A percentile compares a stretch with the other conserved stretches of the same genome.
Evolutionary conservation across 2,329 filamentous ascomycete genomes (phyloP).

Genomic region (Tolypocladium tropicale): DNA sequence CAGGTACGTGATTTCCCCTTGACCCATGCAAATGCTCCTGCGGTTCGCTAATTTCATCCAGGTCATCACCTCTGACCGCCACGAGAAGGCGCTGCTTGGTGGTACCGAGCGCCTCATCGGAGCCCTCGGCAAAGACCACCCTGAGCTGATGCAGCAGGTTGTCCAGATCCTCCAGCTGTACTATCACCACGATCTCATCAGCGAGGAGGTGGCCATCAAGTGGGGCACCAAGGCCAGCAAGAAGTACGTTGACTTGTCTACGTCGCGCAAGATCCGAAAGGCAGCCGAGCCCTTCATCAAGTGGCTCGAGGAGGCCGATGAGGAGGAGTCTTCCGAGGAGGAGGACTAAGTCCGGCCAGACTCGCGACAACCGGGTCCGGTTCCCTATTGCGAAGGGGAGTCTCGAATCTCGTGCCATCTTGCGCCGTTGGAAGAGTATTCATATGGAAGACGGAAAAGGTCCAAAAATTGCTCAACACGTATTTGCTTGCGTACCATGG

Average conservation of each 20-base stretch:
- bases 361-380: neutral
- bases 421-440: neutral
- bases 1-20: conserved; percentile 43
- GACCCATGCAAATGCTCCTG: neutral
- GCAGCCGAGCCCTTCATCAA: conserved; percentile 87
- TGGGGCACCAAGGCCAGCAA: conserved; percentile 96
- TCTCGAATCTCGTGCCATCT: neutral
- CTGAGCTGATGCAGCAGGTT: conserved; percentile 64
- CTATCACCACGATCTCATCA: conserved; percentile 83
- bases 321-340: conserved; percentile 56
- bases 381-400: neutral
- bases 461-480: neutral
- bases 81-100: conserved; percentile 91
- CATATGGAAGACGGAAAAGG: neutral
- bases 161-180: conserved; percentile 81
- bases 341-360: conserved; percentile 23
- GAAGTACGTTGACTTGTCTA: conserved; percentile 87
- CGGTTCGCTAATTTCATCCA: conserved; percentile 1
- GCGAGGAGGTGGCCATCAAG: conserved; percentile 77
- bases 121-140: conserved; percentile 59
- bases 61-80: conserved; percentile 71
- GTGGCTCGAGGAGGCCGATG: conserved; percentile 84
- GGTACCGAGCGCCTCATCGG: conserved; percentile 88
- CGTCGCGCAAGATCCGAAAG: conserved; percentile 92
- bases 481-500: conserved; percentile 3